Evolutionary conservation across 192 early-diverging fungal genomes (phyloP).

Genomic region (Coemansia sp.): DNA sequence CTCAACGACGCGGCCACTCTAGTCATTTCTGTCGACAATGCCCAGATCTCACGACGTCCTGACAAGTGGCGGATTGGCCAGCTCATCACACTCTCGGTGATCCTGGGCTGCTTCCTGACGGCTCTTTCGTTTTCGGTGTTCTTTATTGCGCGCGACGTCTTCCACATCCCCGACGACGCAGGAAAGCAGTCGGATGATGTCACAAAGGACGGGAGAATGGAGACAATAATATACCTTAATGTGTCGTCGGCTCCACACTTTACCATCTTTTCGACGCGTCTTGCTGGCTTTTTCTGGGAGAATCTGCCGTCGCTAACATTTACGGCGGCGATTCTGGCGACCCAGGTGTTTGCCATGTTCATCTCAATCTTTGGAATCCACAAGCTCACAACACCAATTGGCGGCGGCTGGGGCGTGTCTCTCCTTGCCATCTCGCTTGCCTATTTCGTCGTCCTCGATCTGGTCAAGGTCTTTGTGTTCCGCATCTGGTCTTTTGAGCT

Average conservation of each 20-base stretch:
- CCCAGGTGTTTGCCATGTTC: slow-evolving; percentile 87
- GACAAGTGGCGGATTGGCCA: slow-evolving; percentile 97
- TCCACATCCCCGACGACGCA: slow-evolving; percentile 53
- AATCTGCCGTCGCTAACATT: slow-evolving; percentile 80
- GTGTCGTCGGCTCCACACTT: slow-evolving; percentile 91
- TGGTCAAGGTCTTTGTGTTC: slow-evolving; percentile 89
- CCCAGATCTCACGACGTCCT: slow-evolving; percentile 81
- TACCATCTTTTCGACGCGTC: slow-evolving; percentile 91
- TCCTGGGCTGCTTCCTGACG: slow-evolving; percentile 75
- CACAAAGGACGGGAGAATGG: slow-evolving; percentile 54
- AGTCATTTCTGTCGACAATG: slow-evolving; percentile 92
- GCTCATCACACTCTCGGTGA: slow-evolving; percentile 74
- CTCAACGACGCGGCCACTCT: slow-evolving; percentile 91
- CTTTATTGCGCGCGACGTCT: slow-evolving; percentile 70
- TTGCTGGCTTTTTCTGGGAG: slow-evolving; percentile 85
- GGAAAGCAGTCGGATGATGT: slow-evolving; percentile 47
- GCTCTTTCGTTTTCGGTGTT: slow-evolving; percentile 79
- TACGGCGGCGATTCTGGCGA: slow-evolving; percentile 77
- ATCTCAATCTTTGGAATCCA: slow-evolving; percentile 73
- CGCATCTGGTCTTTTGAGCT: slow-evolving; percentile 86
- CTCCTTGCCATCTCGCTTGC: slow-evolving; percentile 75
- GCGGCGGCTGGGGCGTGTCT: slow-evolving; percentile 69
- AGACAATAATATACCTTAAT: slow-evolving; percentile 93
- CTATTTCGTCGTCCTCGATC: slow-evolving; percentile 83
- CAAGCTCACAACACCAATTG: slow-evolving; percentile 60